Base-by-base conservation (phyloP, 2,329 filamentous ascomycete genomes). In the Apiospora koreana region DNA sequence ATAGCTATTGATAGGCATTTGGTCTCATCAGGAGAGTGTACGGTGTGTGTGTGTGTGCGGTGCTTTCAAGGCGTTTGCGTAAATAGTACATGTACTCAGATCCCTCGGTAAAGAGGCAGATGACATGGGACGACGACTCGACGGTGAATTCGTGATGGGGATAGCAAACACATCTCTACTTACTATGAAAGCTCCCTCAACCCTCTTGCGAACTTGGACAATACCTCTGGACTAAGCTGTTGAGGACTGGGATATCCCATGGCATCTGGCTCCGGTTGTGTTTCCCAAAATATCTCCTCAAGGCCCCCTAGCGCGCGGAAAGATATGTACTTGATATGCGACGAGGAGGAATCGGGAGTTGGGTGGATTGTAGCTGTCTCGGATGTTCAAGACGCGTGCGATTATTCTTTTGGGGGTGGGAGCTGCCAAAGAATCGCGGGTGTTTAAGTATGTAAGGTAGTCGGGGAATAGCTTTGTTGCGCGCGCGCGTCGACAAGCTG, bases 181-280 rank as follows among this genome's bases (percentile, higher is more conserved):
- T 58, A 58, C 50, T 58, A 35, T 35, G 50, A 58, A 58, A 28
- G 16, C 50, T 35, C 16, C 50, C 28, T 58, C 50, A 58, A 35
- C 50, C 50, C 28, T 58, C 50, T 58, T 62, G 31, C 31, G 54
- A 62, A 38, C 31, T 58, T 62, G 10, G 54, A 62, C 31, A 12
- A 62, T 62, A 62, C 54, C 54, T 62, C 31, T 62, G 54, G 54
- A 62, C 54, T 62, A 62, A 62, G 54, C 54, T 62, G 54, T 18
- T 62, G 28, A 35, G 54, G 54, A 38, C 54, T 62, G 54, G 54
- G 54, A 62, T 62, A 62, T 62, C 54, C 54, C 54, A 62, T 62
- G 54, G 54, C 54, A 62, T 62, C 54, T 62, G 54, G 54, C 54
- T 62, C 54, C 31, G 2, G 41, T 38, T n/a, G 18, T 62, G 50